Evolutionary conservation across 176 grass and related monocot genomes (phyloP).

Genomic region (Triticum aestivum): IWGSC_CS_RefSeq_v2.1 NC_057798.1:391235691-391236190

Average conservation of each 20-base stretch:
- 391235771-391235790: slow-evolving; percentile 73
- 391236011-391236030: background rate
- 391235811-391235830: background rate
- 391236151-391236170: too few relatives aligned
- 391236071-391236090: background rate
- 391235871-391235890: slow-evolving; percentile 12
- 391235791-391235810: slow-evolving; percentile 46
- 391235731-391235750: slow-evolving; percentile 70
- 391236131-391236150: too few relatives aligned
- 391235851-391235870: slow-evolving; percentile 6
- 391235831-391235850: slow-evolving; percentile 18
- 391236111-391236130: background rate
- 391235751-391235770: slow-evolving; percentile 93
- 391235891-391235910: background rate
- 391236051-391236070: background rate
- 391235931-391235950: slow-evolving; percentile 48
- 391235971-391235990: slow-evolving; percentile 3
- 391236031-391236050: background rate
- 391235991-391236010: background rate
- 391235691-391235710: slow-evolving; percentile 66
- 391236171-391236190: too few relatives aligned
- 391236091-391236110: background rate
- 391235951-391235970: slow-evolving; percentile 23
- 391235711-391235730: slow-evolving; percentile 80
- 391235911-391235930: slow-evolving; percentile 69